Percentiles rank a stretch among this genome's conserved stretches.
Evolutionary conservation across 306 rosid species (phyloP).

Genomic region (Acacia acuminata): DNA sequence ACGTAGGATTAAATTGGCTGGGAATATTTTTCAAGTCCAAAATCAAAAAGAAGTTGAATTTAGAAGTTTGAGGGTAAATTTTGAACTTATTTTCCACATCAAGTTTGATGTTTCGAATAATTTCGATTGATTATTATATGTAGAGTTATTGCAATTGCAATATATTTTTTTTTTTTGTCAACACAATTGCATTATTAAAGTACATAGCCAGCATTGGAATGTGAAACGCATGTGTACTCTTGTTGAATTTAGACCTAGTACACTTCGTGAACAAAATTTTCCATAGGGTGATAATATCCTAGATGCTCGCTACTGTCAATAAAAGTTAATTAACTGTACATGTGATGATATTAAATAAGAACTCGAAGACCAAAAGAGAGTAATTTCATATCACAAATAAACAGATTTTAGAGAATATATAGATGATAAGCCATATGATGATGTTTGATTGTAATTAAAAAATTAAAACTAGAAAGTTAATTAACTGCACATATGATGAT

Average conservation of each 20-base stretch:
- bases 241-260: not conserved
- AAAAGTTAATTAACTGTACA: not conserved
- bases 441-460: not conserved
- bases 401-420: not conserved
- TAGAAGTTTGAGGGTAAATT: not conserved
- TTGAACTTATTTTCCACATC: not conserved
- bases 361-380: not conserved
- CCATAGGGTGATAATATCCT: not conserved
- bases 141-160: not conserved
- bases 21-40: not conserved
- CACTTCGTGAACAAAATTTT: not conserved
- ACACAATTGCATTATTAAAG: not conserved
- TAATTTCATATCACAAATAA: not conserved
- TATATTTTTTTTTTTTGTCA: too few species aligned
- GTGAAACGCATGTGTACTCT: not conserved
- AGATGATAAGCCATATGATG: not conserved
- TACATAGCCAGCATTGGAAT: not conserved
- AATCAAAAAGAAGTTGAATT: not conserved
- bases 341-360: too few species aligned
- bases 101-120: constrained; percentile 1
- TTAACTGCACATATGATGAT: not conserved
- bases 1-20: not conserved
- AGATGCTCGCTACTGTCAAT: not conserved
- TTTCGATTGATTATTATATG: not conserved
- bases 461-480: not conserved